Conservation (phyloP, 2,329 filamentous ascomycete species). For the Exophiala spinifera region DNA sequence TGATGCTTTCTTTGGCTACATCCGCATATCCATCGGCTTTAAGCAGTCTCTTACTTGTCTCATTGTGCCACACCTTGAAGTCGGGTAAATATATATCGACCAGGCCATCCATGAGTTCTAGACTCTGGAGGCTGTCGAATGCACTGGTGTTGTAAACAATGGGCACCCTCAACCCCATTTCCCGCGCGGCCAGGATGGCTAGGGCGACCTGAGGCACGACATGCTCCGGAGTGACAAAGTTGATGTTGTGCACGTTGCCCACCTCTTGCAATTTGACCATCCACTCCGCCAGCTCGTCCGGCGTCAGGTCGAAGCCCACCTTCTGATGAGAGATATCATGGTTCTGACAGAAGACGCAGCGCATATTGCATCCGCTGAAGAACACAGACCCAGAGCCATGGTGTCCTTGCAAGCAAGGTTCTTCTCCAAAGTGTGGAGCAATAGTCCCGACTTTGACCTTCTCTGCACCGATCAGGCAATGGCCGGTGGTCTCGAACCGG, state of each 20-base stretch:
- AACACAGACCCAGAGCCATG: constrained; percentile 78
- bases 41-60: constrained; percentile 66
- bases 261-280: constrained; percentile 77
- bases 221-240: constrained; percentile 81
- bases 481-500: constrained; percentile 72
- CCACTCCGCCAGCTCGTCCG: constrained; percentile 77
- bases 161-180: constrained; percentile 66
- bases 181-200: constrained; percentile 69
- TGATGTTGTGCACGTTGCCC: constrained; percentile 85
- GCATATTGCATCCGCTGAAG: constrained; percentile 72
- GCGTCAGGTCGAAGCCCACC: constrained; percentile 76
- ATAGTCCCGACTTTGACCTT: constrained; percentile 79
- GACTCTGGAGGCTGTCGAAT: constrained; percentile 71
- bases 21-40: constrained; percentile 75
- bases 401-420: constrained; percentile 79
- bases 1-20: constrained; percentile 72
- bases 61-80: constrained; percentile 74
- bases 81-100: constrained; percentile 86
- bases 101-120: constrained; percentile 71
- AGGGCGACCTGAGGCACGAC: constrained; percentile 79
- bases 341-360: constrained; percentile 76
- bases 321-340: constrained; percentile 77
- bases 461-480: constrained; percentile 71
- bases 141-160: constrained; percentile 83
- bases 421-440: constrained; percentile 80